Conservation (phyloP, 768 basidiomycete genomes). For the Tricholoma matsutake region DNA sequence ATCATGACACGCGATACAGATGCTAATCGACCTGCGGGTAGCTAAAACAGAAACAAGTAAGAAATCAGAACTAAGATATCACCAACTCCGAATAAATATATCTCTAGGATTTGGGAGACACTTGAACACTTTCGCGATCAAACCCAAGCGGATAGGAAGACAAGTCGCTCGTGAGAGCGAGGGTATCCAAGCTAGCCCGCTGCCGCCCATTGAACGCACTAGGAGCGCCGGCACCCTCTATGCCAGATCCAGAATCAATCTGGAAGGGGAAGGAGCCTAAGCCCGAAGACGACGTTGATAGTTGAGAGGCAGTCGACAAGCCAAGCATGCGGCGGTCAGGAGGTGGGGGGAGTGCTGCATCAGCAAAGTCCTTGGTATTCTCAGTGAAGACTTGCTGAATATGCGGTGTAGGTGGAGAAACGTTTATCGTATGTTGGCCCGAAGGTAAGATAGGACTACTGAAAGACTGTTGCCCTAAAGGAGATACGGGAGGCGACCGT, state of each 20-base stretch:
- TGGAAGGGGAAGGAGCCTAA: slow-evolving; percentile 86
- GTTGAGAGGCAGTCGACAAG: slow-evolving; percentile 71
- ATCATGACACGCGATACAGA: slow-evolving; percentile 12
- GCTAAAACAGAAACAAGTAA: slow-evolving; percentile 5
- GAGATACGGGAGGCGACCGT: slow-evolving; percentile 73
- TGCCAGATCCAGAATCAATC: slow-evolving; percentile 58
- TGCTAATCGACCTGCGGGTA: slow-evolving; percentile 13
- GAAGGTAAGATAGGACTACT: slow-evolving; percentile 50
- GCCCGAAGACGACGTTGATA: slow-evolving; percentile 78
- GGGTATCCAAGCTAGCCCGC: slow-evolving; percentile 82
- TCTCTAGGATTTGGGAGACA: slow-evolving; percentile 17
- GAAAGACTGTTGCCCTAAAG: slow-evolving; percentile 58
- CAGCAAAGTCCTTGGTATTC: slow-evolving; percentile 22
- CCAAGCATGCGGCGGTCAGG: slow-evolving; percentile 63
- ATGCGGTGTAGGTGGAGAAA: slow-evolving; percentile 53
- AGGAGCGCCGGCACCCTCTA: slow-evolving; percentile 32
- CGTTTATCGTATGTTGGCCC: slow-evolving; percentile 43
- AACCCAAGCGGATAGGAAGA: slow-evolving; percentile 82
- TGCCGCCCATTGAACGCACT: slow-evolving; percentile 45
- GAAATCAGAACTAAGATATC: neutral
- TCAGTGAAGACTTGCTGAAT: slow-evolving; percentile 43
- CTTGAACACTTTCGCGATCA: slow-evolving; percentile 46
- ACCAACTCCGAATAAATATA: slow-evolving; percentile 1
- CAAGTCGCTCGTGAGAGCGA: slow-evolving; percentile 79
- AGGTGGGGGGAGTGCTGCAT: slow-evolving; percentile 43